A percentile compares a stretch with the other conserved stretches of the same genome.
These are phyloP conservation scores for Aurinia saxatilis DNA, from an alignment of 345 rosid species.

Conservation along the genomic window DNA sequence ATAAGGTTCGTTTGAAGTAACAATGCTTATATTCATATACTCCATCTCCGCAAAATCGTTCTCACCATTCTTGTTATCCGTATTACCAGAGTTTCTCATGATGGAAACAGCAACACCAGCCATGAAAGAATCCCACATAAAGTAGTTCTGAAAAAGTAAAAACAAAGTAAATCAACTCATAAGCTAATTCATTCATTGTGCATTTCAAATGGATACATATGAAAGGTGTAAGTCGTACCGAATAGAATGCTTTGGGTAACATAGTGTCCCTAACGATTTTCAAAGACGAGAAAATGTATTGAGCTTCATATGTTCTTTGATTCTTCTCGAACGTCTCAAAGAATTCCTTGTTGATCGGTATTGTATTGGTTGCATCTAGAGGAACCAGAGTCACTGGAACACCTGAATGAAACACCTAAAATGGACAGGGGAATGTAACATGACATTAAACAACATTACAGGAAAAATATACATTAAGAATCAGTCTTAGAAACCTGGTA, in stretches of 20 bases:
- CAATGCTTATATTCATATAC: slow-evolving; percentile 74
- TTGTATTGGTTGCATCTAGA: slow-evolving; percentile 87
- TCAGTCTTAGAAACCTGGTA: slow-evolving; percentile 57
- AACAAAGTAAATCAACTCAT: not conserved
- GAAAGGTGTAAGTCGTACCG: slow-evolving; percentile 40
- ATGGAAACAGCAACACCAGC: slow-evolving; percentile 76
- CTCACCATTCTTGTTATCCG: slow-evolving; percentile 28
- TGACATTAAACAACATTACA: too few relatives aligned
- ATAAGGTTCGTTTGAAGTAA: slow-evolving; percentile 82
- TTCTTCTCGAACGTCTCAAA: slow-evolving; percentile 49
- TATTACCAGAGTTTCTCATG: slow-evolving; percentile 39
- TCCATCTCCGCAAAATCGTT: slow-evolving; percentile 85
- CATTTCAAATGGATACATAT: not conserved
- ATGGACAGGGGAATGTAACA: too few relatives aligned
- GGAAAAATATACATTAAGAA: too few relatives aligned
- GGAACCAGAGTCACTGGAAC: slow-evolving; percentile 76
- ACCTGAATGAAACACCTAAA: slow-evolving; percentile 85
- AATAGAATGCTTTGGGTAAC: slow-evolving; percentile 49
- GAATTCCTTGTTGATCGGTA: slow-evolving; percentile 52
- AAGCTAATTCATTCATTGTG: too few relatives aligned
- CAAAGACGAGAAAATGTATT: slow-evolving; percentile 65
- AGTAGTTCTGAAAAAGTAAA: slow-evolving; percentile 46
- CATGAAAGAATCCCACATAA: slow-evolving; percentile 94
- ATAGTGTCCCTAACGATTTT: slow-evolving; percentile 69
- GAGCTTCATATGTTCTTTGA: slow-evolving; percentile 68